These are phyloP conservation scores for Apophysomyces sp. DNA, from an alignment of 371 early-diverging fungal genomes.

Conservation along the genomic window DNA sequence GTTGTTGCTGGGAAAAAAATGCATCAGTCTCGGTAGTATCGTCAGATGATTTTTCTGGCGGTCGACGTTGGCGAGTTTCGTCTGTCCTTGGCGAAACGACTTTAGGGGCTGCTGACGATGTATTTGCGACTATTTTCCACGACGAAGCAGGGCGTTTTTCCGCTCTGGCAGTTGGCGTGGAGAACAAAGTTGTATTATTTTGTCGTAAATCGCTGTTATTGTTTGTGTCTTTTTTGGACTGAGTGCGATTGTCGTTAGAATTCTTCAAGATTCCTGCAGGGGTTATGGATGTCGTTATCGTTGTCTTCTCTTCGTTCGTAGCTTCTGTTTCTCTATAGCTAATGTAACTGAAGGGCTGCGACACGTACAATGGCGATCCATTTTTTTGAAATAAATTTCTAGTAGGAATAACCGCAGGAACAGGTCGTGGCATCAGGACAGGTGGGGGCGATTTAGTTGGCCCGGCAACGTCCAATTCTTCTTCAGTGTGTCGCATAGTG, in stretches of 20 bases:
- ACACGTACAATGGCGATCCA: not conserved
- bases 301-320: not conserved
- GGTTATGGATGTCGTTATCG: not conserved
- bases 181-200: not conserved
- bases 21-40: not conserved
- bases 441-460: slow-evolving; percentile 25
- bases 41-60: not conserved
- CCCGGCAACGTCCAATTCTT: slow-evolving; percentile 3
- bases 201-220: not conserved
- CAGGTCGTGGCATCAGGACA: slow-evolving; percentile 21
- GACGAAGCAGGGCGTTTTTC: not conserved
- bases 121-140: not conserved
- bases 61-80: not conserved
- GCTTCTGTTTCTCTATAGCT: not conserved
- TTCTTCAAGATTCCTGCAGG: not conserved
- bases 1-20: not conserved
- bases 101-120: not conserved
- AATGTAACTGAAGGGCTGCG: not conserved
- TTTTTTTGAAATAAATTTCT: slow-evolving; percentile 10
- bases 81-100: not conserved
- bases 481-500: not conserved
- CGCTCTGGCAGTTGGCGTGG: not conserved
- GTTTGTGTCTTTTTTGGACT: not conserved
- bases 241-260: not conserved
- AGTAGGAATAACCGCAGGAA: slow-evolving; percentile 16